Evolutionary conservation across 108 stramenopile genomes (phyloP), one percentile per base, ranked within the genome.

Genomic region (Schizochytrium sp.): DNA sequence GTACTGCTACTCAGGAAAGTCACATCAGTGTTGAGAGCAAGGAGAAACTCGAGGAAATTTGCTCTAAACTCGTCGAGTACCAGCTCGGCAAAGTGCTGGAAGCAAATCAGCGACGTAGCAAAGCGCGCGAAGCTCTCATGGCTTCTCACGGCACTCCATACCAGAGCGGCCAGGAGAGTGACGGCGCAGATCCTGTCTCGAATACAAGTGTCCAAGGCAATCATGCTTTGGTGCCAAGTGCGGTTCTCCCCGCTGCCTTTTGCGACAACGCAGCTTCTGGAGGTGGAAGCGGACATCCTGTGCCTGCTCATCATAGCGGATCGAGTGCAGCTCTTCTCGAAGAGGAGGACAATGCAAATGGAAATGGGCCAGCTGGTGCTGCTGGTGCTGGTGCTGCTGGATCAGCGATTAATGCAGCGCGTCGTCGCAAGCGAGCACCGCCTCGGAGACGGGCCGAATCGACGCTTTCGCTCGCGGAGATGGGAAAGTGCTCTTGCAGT

Each of bases 401-500:
- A 10, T 69, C 63, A 23, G 63, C 21, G 14, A 23, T 23, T 3
- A 69, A 69, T 23, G 63, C 63, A 18, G 63, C 63, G 14, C 63
- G 63, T 8, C 63, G 63, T 1, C 63, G 63, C 63, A 69, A 69
- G 25, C 25, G 41, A 69, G 21, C 25, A 6, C 12, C 25, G 10
- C 6, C 14, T 12, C 25, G 41, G 8, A 14, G 63, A 4, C 63
- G 63, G 14, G 25, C 21, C 63, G 63, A 69, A 2, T 41, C 63
- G 34, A 69, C 4, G 34, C 63, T 5, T 23, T 41, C 63, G n/a
- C 51, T 83, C 23, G n/a, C 76, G 28, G 76, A 53, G 23, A 83
- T 83, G 76, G 76, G 76, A 14, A 47, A 83, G 25, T 83, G 76
- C 76, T 53, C 76, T 12, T 83, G 76, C 76, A 83, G 28, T 34